A percentile compares a stretch with the other conserved stretches of the same genome.
Evolutionary conservation across 2,329 filamentous ascomycete genomes (phyloP).

Genomic region (Botryosphaeria dothidea): DNA sequence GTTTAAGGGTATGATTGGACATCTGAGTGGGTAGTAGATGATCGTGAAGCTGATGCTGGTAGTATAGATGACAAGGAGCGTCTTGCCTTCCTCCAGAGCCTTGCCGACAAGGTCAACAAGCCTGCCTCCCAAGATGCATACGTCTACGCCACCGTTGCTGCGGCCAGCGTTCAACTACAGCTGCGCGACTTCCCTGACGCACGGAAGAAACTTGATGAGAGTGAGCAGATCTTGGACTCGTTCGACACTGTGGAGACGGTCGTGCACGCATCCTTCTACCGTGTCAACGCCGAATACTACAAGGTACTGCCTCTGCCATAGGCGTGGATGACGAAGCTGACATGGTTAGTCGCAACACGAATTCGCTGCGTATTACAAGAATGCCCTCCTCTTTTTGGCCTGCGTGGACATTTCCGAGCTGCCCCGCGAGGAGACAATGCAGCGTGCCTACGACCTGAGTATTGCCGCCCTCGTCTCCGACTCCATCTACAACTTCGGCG

Average conservation of each 20-base stretch:
- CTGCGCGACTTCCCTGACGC: slow-evolving; percentile 79
- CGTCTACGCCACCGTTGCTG: slow-evolving; percentile 89
- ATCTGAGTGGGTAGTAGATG: too few species aligned
- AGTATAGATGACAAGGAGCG: slow-evolving; percentile 78
- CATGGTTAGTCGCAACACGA: slow-evolving; percentile 69
- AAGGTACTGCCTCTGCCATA: slow-evolving; percentile 52
- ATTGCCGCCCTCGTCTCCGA: slow-evolving; percentile 91
- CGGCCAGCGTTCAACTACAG: slow-evolving; percentile 82
- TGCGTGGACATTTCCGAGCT: slow-evolving; percentile 85
- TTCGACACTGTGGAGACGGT: slow-evolving; percentile 96
- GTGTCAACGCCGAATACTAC: slow-evolving; percentile 92
- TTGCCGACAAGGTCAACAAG: slow-evolving; percentile 87
- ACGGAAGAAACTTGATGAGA: slow-evolving; percentile 81
- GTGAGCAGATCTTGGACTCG: slow-evolving; percentile 82
- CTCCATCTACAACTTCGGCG: slow-evolving; percentile 98
- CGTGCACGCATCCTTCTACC: slow-evolving; percentile 95
- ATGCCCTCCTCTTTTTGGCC: slow-evolving; percentile 93
- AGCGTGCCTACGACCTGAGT: slow-evolving; percentile 87
- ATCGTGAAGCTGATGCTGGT: slow-evolving; percentile 29
- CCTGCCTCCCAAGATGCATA: slow-evolving; percentile 92
- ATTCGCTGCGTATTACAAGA: slow-evolving; percentile 96
- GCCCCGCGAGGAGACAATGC: slow-evolving; percentile 71
- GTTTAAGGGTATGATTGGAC: slow-evolving; percentile 64
- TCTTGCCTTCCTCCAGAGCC: slow-evolving; percentile 77
- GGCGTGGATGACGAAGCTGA: slow-evolving; percentile 5